These are phyloP conservation scores for Ophiosphaerella herpotricha DNA, from an alignment of 2,329 filamentous ascomycete genomes.

Conservation along the genomic window DNA sequence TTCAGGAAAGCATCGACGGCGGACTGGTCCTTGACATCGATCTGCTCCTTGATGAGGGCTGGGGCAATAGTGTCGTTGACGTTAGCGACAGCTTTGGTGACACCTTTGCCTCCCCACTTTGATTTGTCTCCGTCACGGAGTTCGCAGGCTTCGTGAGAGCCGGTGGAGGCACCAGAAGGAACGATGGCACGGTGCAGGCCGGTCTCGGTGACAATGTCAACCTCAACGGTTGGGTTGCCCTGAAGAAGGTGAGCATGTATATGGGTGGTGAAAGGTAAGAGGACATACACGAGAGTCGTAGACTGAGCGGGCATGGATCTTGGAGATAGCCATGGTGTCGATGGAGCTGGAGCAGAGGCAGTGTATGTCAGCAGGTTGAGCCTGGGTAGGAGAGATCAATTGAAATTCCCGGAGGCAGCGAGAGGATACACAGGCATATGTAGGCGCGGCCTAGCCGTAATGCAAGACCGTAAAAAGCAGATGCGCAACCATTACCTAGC, in stretches of 20 bases:
- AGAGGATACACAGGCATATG: slow-evolving; percentile 25
- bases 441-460: slow-evolving; percentile 22
- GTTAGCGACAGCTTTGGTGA: slow-evolving; percentile 60
- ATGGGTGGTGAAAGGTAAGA: background rate
- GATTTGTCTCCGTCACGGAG: slow-evolving; percentile 59
- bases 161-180: slow-evolving; percentile 90
- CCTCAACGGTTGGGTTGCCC: slow-evolving; percentile 97
- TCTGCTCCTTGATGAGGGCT: slow-evolving; percentile 57
- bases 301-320: slow-evolving; percentile 73
- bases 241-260: slow-evolving; percentile 15
- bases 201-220: slow-evolving; percentile 94
- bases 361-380: slow-evolving; percentile 16
- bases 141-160: slow-evolving; percentile 59
- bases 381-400: slow-evolving; percentile 28
- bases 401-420: slow-evolving; percentile 16
- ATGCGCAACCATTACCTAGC: slow-evolving; percentile 27
- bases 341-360: slow-evolving; percentile 17
- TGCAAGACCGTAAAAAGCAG: slow-evolving; percentile 35
- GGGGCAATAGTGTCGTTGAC: slow-evolving; percentile 61
- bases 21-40: slow-evolving; percentile 61
- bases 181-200: slow-evolving; percentile 97
- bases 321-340: slow-evolving; percentile 72
- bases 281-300: slow-evolving; percentile 79
- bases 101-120: slow-evolving; percentile 61
- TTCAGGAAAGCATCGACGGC: slow-evolving; percentile 59